Conservation (phyloP, 2,329 filamentous ascomycete species). For the Cordyceps cicadae region DNA sequence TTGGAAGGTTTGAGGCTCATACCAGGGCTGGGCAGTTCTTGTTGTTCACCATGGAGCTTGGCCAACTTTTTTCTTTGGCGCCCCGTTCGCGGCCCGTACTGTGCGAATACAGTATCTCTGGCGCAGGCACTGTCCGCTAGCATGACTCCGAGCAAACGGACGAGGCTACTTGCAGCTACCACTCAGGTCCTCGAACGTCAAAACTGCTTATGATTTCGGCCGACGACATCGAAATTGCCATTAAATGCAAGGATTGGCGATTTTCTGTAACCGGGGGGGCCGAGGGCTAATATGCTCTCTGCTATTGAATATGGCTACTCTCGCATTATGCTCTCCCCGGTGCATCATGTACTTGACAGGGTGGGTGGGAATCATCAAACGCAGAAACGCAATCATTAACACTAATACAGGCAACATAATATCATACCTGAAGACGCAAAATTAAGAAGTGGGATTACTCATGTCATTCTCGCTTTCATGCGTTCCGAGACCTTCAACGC, state of each 20-base stretch:
- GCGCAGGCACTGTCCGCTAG: not conserved
- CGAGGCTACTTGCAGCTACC: not conserved
- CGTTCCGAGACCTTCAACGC: constrained; percentile 43
- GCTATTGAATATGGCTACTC: not conserved
- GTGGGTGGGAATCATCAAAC: constrained; percentile 21
- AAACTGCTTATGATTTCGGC: not conserved
- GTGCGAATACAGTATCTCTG: not conserved
- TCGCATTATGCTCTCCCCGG: not conserved
- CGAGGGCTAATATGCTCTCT: not conserved
- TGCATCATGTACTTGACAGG: constrained; percentile 39
- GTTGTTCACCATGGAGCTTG: not conserved
- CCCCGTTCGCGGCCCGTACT: constrained; percentile 1
- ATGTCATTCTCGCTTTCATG: constrained; percentile 53
- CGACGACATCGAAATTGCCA: not conserved
- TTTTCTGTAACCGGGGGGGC: not conserved
- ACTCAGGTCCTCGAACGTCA: not conserved
- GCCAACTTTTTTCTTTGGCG: not conserved
- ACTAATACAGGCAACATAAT: constrained; percentile 36
- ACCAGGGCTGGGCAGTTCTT: not conserved
- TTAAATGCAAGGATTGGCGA: not conserved
- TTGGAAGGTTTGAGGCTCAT: not conserved
- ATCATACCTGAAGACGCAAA: constrained; percentile 28
- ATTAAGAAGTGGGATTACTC: constrained; percentile 39
- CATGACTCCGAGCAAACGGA: not conserved
- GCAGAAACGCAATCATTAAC: not conserved